Conservation (phyloP, 768 basidiomycete genomes). For the Trametes villosa region DNA sequence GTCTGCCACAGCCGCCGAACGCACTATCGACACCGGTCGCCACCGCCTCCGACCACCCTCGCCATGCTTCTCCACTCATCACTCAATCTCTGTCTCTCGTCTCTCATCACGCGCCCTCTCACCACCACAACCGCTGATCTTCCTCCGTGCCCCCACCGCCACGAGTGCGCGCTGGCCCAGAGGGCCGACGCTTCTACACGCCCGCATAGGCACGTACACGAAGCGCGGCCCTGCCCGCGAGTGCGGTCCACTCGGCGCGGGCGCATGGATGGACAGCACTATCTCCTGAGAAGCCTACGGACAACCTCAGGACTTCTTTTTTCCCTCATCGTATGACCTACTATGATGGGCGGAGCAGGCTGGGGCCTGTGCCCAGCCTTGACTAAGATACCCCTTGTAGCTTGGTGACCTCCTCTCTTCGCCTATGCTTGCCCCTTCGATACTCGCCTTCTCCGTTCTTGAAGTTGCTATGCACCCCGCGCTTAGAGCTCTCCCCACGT, state of each 20-base stretch:
- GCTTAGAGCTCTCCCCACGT: too few relatives aligned
- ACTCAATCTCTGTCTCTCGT: too few relatives aligned
- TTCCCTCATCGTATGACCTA: neutral
- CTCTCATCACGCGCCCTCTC: too few relatives aligned
- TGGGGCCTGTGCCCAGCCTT: constrained; percentile 1
- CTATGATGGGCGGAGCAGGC: neutral
- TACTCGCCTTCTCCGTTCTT: neutral
- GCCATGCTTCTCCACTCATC: too few relatives aligned
- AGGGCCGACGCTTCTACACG: neutral
- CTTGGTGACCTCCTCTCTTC: too few relatives aligned
- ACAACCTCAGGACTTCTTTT: neutral
- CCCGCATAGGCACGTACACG: neutral
- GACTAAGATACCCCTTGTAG: neutral
- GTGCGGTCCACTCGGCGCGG: neutral
- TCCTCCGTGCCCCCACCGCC: too few relatives aligned
- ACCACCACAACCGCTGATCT: too few relatives aligned
- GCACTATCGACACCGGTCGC: too few relatives aligned
- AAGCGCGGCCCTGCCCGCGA: neutral
- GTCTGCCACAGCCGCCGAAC: too few relatives aligned
- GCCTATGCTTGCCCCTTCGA: neutral
- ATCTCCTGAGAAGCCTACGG: neutral
- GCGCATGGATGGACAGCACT: neutral
- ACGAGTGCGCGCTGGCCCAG: too few relatives aligned
- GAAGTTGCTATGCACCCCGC: too few relatives aligned
- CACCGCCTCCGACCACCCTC: too few relatives aligned